These are phyloP conservation scores for Madurella fahalii DNA, from an alignment of 2,329 filamentous ascomycete genomes.

Conservation along the genomic window DNA sequence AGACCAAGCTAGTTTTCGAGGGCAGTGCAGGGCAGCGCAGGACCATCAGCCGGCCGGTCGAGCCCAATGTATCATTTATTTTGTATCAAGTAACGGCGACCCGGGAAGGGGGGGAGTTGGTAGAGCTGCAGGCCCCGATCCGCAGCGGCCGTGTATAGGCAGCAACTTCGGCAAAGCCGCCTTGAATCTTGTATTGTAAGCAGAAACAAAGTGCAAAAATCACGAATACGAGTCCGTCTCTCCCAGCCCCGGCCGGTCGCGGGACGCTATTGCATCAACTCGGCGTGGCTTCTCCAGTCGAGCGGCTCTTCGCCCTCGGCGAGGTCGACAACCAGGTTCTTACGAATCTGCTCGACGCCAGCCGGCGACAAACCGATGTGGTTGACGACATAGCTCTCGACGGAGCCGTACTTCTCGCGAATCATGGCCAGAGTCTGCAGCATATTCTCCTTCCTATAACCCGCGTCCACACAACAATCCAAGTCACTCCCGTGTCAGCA, in stretches of 20 bases:
- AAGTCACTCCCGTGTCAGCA: not conserved
- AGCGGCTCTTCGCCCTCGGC: conserved; percentile 12
- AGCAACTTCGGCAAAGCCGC: not conserved
- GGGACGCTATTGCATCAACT: not conserved
- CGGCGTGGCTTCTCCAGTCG: conserved; percentile 4
- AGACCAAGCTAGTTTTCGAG: conserved; percentile 2
- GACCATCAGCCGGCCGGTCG: not conserved
- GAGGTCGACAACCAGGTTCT: conserved; percentile 42
- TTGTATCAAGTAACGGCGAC: conserved; percentile 21
- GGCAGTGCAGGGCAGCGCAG: not conserved
- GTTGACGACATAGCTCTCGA: conserved; percentile 58
- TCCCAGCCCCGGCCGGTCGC: not conserved
- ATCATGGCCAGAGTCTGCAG: conserved; percentile 51
- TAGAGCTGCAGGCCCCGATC: not conserved
- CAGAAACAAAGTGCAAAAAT: not conserved
- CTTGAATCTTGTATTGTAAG: conserved; percentile 1
- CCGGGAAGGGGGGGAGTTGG: not conserved
- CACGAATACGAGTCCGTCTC: not conserved
- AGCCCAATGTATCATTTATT: conserved; percentile 15
- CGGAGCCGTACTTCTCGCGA: conserved; percentile 56
- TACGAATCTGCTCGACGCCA: conserved; percentile 50
- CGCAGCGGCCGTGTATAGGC: not conserved
- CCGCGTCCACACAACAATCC: not conserved
- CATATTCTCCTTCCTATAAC: conserved; percentile 43
- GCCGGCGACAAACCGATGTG: conserved; percentile 54